Evolutionary conservation across 2,329 filamentous ascomycete species (phyloP), one percentile per base, ranked within the genome.

Genomic region (Blumeria hordei): DNA sequence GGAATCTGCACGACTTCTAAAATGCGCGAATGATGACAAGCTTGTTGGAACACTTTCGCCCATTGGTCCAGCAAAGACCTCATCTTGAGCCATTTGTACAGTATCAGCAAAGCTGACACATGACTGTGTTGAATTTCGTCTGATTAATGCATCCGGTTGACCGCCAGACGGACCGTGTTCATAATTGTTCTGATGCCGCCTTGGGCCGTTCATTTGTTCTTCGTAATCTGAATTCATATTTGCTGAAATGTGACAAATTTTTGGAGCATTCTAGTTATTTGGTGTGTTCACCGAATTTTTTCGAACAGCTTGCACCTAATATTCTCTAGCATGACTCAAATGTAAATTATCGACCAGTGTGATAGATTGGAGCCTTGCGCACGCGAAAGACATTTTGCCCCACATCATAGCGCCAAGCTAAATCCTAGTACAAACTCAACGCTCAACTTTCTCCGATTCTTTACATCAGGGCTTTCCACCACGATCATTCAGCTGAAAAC

Each of bases 61-160:
- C 64, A 95, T 81, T 6, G 90, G 92, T 6, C 92, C 92, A 28
- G 90, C 83, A 69, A 90, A 98, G 51, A 92, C 85, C 77, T 96
- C 90, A 66, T 94, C 86, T 54, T 93, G 87, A 18, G 92, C 90
- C 92, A 98, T 96, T 67, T 95, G 90, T n/a, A 96, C 88, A 68
- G 94, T 87, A 61, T 87, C 87, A 62, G 94, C 82, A 61, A 95
- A 81, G 68, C 86, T 94, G 37, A 81, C 74, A 68, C 75, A 79
- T 69, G 83, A 87, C 62, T 80, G 73, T 63, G 85, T 85, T 54
- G 81, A 83, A 60, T 74, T 73, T 55, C 82, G 72, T 28, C 21
- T 28, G 21, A 28, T 28, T 28, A 28, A 28, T 28, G 21, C 21
- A 28, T 28, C 21, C 21, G 21, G 21, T 2, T 28, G 21, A 28